These are phyloP conservation scores for Solanum hybrid DNA, from an alignment of 305 asterid species.

Conservation along the genomic window DNA sequence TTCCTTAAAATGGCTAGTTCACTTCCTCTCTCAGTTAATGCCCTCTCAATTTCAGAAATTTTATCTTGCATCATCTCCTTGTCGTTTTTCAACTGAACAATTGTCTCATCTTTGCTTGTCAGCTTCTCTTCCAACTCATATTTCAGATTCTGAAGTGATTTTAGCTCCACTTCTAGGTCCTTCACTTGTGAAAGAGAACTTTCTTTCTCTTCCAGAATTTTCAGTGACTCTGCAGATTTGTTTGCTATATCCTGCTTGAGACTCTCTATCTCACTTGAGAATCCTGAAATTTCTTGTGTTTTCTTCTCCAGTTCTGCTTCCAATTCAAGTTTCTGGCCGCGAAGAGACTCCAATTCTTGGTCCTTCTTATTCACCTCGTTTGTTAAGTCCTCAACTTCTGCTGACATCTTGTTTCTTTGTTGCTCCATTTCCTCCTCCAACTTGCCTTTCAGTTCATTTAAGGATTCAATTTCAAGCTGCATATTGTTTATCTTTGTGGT, in stretches of 20 bases:
- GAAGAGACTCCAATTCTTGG: conserved; percentile 43
- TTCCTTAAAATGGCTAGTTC: conserved; percentile 30
- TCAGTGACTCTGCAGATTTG: conserved; percentile 34
- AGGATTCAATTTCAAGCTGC: conserved; percentile 47
- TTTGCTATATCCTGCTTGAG: conserved; percentile 37
- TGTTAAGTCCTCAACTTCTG: conserved; percentile 37
- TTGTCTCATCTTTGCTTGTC: conserved; percentile 27
- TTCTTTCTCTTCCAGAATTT: conserved; percentile 46
- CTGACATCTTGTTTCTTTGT: conserved; percentile 34
- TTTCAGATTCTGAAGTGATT: conserved; percentile 33
- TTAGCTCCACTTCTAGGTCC: conserved; percentile 36
- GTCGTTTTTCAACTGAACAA: conserved; percentile 36
- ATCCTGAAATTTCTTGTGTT: conserved; percentile 33
- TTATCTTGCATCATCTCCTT: conserved; percentile 26
- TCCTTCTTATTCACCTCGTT: conserved; percentile 30
- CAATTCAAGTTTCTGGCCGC: conserved; percentile 33
- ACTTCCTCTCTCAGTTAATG: conserved; percentile 27
- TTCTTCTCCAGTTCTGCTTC: conserved; percentile 48
- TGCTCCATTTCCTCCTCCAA: conserved; percentile 43
- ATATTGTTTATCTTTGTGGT: conserved; percentile 27
- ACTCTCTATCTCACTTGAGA: conserved; percentile 22
- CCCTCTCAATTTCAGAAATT: conserved; percentile 33
- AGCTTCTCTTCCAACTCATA: conserved; percentile 38
- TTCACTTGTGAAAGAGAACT: conserved; percentile 23
- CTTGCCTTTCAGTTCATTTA: conserved; percentile 35